Conservation (phyloP, 1,284 basidiomycete species). For the Pyrrhoderma noxium region DNA sequence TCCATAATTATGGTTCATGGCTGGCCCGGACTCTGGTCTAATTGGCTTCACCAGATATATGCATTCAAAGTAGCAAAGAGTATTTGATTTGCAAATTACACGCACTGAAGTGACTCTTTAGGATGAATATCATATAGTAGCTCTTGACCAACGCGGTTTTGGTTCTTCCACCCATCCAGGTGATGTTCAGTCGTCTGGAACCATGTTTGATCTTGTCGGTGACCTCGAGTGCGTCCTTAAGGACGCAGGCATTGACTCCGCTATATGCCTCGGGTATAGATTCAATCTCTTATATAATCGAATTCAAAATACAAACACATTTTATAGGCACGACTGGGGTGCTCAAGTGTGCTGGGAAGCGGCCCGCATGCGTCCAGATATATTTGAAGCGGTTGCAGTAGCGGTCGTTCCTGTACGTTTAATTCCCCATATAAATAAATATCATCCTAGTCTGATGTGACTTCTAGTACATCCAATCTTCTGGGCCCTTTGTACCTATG, state of each 20-base stretch:
- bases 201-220: slow-evolving; percentile 48
- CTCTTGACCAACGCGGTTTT: slow-evolving; percentile 59
- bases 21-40: slow-evolving; percentile 68
- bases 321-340: slow-evolving; percentile 66
- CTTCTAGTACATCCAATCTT: slow-evolving; percentile 45
- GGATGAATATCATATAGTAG: slow-evolving; percentile 51
- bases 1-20: slow-evolving; percentile 64
- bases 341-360: slow-evolving; percentile 58
- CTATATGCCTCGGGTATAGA: slow-evolving; percentile 54
- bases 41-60: slow-evolving; percentile 61
- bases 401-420: slow-evolving; percentile 47
- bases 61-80: slow-evolving; percentile 42
- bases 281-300: not conserved
- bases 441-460: not conserved
- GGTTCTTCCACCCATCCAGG: slow-evolving; percentile 57
- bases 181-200: slow-evolving; percentile 50
- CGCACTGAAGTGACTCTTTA: slow-evolving; percentile 21
- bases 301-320: not conserved
- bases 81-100: not conserved
- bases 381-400: slow-evolving; percentile 55
- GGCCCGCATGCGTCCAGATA: slow-evolving; percentile 53
- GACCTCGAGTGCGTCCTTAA: slow-evolving; percentile 56
- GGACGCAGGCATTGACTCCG: slow-evolving; percentile 38
- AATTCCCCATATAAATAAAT: not conserved
- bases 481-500: slow-evolving; percentile 39